These are phyloP conservation scores for Fraxinus sp. DNA, from an alignment of 305 asterid species.

Conservation along the genomic window DNA sequence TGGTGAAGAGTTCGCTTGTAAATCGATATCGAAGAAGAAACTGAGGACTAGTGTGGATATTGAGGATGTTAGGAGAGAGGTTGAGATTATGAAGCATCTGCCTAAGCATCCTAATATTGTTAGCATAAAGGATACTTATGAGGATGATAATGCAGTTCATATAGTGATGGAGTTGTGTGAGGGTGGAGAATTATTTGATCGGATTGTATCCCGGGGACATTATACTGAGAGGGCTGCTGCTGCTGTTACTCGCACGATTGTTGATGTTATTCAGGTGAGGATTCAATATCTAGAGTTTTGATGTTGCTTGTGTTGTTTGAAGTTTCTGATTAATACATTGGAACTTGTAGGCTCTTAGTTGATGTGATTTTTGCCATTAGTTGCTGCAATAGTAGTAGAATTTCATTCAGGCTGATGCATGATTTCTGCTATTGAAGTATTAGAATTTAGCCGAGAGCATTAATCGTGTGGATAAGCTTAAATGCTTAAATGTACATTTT, in stretches of 20 bases:
- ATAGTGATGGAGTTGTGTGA: slow-evolving; percentile 86
- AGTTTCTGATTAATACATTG: neutral
- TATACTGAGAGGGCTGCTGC: slow-evolving; percentile 89
- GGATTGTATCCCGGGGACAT: slow-evolving; percentile 80
- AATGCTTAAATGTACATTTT: neutral
- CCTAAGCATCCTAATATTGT: slow-evolving; percentile 74
- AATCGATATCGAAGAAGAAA: slow-evolving; percentile 79
- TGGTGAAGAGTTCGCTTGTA: slow-evolving; percentile 68
- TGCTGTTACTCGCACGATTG: slow-evolving; percentile 68
- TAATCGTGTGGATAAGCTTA: neutral
- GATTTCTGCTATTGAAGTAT: neutral
- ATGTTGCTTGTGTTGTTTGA: neutral
- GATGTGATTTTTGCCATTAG: neutral
- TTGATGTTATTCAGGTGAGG: slow-evolving; percentile 78
- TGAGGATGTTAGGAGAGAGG: slow-evolving; percentile 87
- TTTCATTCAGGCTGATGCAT: neutral
- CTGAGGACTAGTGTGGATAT: slow-evolving; percentile 73
- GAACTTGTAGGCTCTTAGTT: neutral
- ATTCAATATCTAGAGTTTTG: slow-evolving; percentile 8
- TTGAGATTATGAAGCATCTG: slow-evolving; percentile 80
- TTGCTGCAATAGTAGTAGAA: neutral
- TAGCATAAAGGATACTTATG: slow-evolving; percentile 72
- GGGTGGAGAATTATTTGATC: slow-evolving; percentile 83
- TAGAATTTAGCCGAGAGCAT: neutral
- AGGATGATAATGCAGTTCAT: slow-evolving; percentile 78